These are phyloP conservation scores for Termitomyces sp. DNA, from an alignment of 768 basidiomycete species.

Conservation along the genomic window DNA sequence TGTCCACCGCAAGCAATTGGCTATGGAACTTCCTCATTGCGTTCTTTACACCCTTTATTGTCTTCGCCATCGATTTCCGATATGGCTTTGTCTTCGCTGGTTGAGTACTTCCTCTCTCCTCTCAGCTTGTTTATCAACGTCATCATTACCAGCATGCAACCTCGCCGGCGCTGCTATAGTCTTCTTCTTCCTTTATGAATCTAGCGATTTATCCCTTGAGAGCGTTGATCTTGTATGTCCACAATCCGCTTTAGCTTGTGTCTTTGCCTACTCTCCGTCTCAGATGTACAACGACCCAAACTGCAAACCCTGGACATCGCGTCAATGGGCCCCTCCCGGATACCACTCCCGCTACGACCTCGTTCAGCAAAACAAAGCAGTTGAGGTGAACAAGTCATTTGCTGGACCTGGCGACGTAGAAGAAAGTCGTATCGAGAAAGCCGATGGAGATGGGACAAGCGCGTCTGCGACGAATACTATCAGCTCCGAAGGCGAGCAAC, in stretches of 20 bases:
- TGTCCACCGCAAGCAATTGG: slow-evolving; percentile 65
- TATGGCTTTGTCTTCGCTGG: slow-evolving; percentile 74
- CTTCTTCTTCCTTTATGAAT: slow-evolving; percentile 75
- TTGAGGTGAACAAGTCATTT: slow-evolving; percentile 28
- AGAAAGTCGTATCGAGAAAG: slow-evolving; percentile 7
- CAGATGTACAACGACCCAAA: slow-evolving; percentile 62
- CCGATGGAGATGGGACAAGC: not conserved
- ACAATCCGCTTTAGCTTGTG: not conserved
- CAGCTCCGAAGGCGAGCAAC: not conserved
- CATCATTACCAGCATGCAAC: slow-evolving; percentile 42
- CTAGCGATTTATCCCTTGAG: slow-evolving; percentile 62
- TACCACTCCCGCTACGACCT: slow-evolving; percentile 43
- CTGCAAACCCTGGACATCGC: slow-evolving; percentile 64
- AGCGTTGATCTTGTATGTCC: slow-evolving; percentile 47
- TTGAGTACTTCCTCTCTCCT: slow-evolving; percentile 15
- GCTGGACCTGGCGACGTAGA: not conserved
- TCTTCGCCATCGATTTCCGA: slow-evolving; percentile 44
- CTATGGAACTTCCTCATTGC: slow-evolving; percentile 67
- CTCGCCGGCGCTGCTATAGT: slow-evolving; percentile 55
- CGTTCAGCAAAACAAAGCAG: slow-evolving; percentile 35
- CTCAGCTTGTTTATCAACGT: not conserved
- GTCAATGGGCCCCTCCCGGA: slow-evolving; percentile 55
- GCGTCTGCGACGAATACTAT: not conserved
- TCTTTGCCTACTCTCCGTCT: not conserved
- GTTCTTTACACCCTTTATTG: slow-evolving; percentile 79